Evolutionary conservation across 2,329 filamentous ascomycete species (phyloP), one percentile per base, ranked within the genome.

Genomic region (Biscogniauxia mediterranea): DNA sequence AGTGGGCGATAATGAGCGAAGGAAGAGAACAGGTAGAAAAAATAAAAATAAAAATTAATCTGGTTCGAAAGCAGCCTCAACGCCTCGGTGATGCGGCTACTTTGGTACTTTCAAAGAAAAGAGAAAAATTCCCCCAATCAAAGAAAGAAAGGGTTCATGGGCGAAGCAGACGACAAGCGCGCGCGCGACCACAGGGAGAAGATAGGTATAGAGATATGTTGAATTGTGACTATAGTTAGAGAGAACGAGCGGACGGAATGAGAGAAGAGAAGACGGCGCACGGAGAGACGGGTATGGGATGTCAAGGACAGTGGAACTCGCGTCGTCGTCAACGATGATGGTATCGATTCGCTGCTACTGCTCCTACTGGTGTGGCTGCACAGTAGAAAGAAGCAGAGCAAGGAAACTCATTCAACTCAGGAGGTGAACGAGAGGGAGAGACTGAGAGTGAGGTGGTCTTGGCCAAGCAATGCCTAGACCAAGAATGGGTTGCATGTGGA

Each of bases 231-330:
- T 32, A 32, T 32, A 32, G 28, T 4, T 13, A 32, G 11, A 32
- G 28, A 46, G 38, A 46, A 46, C 38, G 38, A 46, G 38, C 38
- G 38, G 2, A 46, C 15, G 38, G 56, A 46, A 59, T n/a, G 54
- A 55, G 54, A 42, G 54, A 50, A 50, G 42, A 53, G 56, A 19
- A 52, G 57, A 57, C 58, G 51, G 55, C 54, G 49, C 52, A 55
- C 23, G 58, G 42, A 57, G 42, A 57, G 63, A 65, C 61, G 61
- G 56, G 57, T 62, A 62, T 58, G 65, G 28, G 62, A 62, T 58
- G 61, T 67, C 62, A 67, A 67, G 6, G 65, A 67, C 60, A 67
- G 65, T 67, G 62, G 64, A 61, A 66, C 64, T 66, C 61, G 52
- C 52, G 52, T 26, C 8, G 59, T 64, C 64, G 62, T 62, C 59